phyloP scores from a whole-genome alignment of 1,139 yeast genomes.

The Debaryomycetaceae sp. region DNA sequence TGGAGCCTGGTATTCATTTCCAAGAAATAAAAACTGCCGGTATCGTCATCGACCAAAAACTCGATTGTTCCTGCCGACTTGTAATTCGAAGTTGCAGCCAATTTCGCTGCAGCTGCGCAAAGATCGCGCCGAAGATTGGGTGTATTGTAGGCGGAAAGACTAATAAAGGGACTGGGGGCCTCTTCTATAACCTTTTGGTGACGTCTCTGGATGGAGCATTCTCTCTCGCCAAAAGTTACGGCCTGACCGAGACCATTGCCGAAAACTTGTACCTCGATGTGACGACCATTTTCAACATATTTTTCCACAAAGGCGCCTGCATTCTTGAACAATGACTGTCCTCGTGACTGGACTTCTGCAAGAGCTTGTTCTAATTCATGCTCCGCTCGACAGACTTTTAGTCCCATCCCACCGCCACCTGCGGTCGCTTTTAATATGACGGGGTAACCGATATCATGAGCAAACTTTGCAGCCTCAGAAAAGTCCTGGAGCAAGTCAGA shows the following conservation, averaged over 20 bases:
- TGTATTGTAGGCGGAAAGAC: slow-evolving; percentile 76
- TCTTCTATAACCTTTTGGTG: slow-evolving; percentile 99
- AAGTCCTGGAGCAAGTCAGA: slow-evolving; percentile 70
- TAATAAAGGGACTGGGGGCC: slow-evolving; percentile 65
- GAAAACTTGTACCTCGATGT: slow-evolving; percentile 92
- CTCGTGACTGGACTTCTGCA: slow-evolving; percentile 91
- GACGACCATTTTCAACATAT: slow-evolving; percentile 92
- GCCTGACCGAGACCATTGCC: slow-evolving; percentile 96
- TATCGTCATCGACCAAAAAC: slow-evolving; percentile 87
- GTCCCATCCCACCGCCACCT: slow-evolving; percentile 99
- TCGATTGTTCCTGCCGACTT: slow-evolving; percentile 99
- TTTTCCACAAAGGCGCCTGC: slow-evolving; percentile 98
- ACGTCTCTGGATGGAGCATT: slow-evolving; percentile 98
- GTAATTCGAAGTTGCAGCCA: slow-evolving; percentile 85
- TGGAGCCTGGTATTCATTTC: slow-evolving; percentile 99
- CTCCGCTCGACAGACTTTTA: slow-evolving; percentile 98
- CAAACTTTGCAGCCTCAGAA: slow-evolving; percentile 62
- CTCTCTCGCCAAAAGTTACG: slow-evolving; percentile 94
- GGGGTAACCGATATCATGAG: slow-evolving; percentile 82
- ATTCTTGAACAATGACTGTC: slow-evolving; percentile 90
- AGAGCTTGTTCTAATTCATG: slow-evolving; percentile 91
- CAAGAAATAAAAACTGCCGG: slow-evolving; percentile 87
- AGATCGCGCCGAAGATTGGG: slow-evolving; percentile 82
- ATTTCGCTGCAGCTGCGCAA: slow-evolving; percentile 87
- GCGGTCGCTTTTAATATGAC: slow-evolving; percentile 98